Percentiles rank a stretch among this genome's conserved stretches.
Conservation (phyloP, 2,329 filamentous ascomycete genomes). For the Pseudogymnoascus sp. region DNA sequence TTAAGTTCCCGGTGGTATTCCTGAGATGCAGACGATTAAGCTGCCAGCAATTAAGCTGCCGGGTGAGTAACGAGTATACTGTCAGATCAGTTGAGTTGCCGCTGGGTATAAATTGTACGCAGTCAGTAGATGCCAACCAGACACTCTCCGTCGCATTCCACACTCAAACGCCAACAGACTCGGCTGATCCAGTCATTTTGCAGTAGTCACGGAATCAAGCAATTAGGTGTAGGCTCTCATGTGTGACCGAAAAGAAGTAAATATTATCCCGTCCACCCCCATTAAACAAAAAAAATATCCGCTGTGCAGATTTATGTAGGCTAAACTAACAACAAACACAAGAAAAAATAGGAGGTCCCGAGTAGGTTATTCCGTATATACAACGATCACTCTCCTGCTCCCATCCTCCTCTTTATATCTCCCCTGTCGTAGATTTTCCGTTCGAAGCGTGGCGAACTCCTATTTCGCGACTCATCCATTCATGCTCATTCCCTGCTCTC, state of each 20-base stretch:
- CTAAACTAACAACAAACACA: neutral
- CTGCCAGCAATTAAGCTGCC: no score
- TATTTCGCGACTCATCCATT: conserved; percentile 2
- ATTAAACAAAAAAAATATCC: conserved; percentile 4
- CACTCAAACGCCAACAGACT: neutral
- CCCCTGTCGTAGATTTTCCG: neutral
- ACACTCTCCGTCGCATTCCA: neutral
- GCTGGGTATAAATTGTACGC: neutral
- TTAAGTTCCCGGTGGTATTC: neutral
- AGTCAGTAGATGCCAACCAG: neutral
- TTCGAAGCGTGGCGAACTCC: conserved; percentile 2
- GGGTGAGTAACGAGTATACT: no score
- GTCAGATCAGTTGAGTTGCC: no score
- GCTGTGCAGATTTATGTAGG: conserved; percentile 2
- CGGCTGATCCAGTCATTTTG: neutral
- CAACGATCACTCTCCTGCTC: neutral
- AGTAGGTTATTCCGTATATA: neutral
- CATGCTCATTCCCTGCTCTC: neutral
- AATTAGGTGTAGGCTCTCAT: neutral
- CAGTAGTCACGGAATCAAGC: neutral
- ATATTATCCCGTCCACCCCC: neutral
- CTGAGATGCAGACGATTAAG: neutral
- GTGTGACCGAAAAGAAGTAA: neutral
- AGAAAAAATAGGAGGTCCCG: conserved; percentile 3
- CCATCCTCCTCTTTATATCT: neutral